phyloP scores from a whole-genome alignment of 495 filamentous ascomycete genomes.

The Copromyces sp. region DNA sequence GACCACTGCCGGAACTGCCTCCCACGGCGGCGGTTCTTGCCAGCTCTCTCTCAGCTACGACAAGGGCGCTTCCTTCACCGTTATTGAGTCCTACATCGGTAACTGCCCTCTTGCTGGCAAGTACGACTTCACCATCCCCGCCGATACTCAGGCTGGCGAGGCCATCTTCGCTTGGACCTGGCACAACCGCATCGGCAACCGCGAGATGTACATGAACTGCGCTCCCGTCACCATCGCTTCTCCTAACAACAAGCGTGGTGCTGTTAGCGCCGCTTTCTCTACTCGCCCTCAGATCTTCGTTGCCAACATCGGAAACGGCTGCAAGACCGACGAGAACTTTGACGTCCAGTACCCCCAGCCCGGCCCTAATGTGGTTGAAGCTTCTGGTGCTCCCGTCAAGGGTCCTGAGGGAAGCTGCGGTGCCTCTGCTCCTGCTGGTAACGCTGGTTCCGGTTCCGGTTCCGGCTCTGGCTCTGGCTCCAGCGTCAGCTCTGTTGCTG shows the following conservation, averaged over 20 bases:
- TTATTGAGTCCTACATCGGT: constrained; percentile 56
- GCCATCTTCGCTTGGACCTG: constrained; percentile 58
- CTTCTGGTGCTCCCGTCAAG: constrained; percentile 15
- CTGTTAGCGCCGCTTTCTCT: constrained; percentile 28
- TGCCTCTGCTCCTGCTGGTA: constrained; percentile 7
- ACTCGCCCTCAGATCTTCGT: constrained; percentile 47
- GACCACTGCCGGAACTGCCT: constrained; percentile 45
- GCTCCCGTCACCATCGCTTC: constrained; percentile 44
- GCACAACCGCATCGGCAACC: constrained; percentile 56
- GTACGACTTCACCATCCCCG: constrained; percentile 56
- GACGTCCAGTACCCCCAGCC: constrained; percentile 65
- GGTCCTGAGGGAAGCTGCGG: constrained; percentile 18
- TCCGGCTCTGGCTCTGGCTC: constrained; percentile 4
- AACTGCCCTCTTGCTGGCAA: constrained; percentile 42
- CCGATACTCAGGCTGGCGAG: constrained; percentile 45
- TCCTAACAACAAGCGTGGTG: constrained; percentile 27
- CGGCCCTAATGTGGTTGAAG: constrained; percentile 47
- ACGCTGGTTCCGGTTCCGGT: constrained; percentile 1
- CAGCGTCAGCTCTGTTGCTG: background rate
- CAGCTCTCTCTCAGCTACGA: constrained; percentile 57
- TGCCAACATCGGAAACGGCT: constrained; percentile 47
- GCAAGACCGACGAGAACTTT: constrained; percentile 38
- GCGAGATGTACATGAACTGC: constrained; percentile 63
- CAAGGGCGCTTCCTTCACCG: constrained; percentile 48
- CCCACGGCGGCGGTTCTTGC: constrained; percentile 56